Evolutionary conservation across 2,329 filamentous ascomycete species (phyloP), one percentile per base, ranked within the genome.

Genomic region (Apiospora marii): DNA sequence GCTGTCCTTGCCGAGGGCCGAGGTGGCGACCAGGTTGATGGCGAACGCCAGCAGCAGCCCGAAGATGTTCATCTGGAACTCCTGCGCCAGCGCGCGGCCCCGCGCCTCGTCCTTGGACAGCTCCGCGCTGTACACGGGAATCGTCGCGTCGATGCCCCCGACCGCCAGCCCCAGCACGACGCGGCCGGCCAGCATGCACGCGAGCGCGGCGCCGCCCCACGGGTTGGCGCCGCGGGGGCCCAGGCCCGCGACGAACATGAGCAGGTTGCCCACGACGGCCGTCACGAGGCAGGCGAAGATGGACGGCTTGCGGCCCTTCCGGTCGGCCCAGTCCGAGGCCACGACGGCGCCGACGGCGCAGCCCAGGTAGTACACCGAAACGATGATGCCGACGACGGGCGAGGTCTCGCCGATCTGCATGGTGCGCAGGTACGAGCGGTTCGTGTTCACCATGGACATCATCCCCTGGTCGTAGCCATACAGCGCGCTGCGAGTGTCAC

Each of bases 61-160:
- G 72, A 91, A 88, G 74, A 92, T 91, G 75, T 92, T 92, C 79
- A 86, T 87, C 78, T 91, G 89, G 76, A 92, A 92, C 75, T 91
- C 89, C 76, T 92, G 88, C 1, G 89, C 89, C 61, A 92, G 79
- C 1, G 89, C 88, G 75, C 86, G 87, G 7, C 90, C 89, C 64
- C 89, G 81, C 2, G 87, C 84, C 68, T 86, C 86, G 76, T 91
- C 89, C n/a, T 85, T 85, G 3, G 85, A 84, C 44, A 91, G 81
- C 76, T 91, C 89, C 19, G 85, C 85, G 72, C 84, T 87, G 80
- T 91, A 91, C 1, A 90, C 87, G 0, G 90, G 89, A 34, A 91
- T 90, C 0, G 90, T 87, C 22, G 85, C 84, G 77, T 92, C 89
- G 48, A 91, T 88, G 1, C 90, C 89, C 30, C 90, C 89, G 1